A percentile compares a stretch with the other conserved stretches of the same genome.
These are phyloP conservation scores for Zygoascus bituminiphila DNA, from an alignment of 805 yeast species.

Conservation along the genomic window DNA sequence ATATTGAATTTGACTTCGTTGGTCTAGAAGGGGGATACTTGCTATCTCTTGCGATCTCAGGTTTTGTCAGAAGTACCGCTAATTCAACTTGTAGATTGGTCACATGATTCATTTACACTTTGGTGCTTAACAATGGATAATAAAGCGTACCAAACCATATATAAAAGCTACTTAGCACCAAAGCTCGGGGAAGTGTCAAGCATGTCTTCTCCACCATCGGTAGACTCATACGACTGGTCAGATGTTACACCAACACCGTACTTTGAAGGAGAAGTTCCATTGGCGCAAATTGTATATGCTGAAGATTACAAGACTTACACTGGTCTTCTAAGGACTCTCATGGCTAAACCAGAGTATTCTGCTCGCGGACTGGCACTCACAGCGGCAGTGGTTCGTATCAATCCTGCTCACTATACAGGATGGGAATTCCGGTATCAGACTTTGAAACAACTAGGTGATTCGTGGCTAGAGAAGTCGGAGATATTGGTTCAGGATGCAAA, in stretches of 20 bases:
- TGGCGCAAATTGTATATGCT: constrained; percentile 45
- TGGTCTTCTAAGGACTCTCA: constrained; percentile 53
- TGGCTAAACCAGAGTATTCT: constrained; percentile 52
- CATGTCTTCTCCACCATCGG: constrained; percentile 1
- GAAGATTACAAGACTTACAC: constrained; percentile 59
- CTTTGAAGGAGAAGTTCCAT: constrained; percentile 22
- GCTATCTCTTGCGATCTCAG: too few species aligned
- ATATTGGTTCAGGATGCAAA: constrained; percentile 4
- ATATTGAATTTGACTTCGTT: too few species aligned
- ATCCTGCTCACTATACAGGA: constrained; percentile 87
- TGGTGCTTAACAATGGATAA: neutral
- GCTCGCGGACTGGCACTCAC: constrained; percentile 67
- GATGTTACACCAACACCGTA: constrained; percentile 29
- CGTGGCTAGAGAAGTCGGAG: constrained; percentile 21
- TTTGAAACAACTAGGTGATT: constrained; percentile 23
- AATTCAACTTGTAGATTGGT: too few species aligned
- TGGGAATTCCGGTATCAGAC: constrained; percentile 47
- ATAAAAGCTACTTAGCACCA: too few species aligned
- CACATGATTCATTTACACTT: neutral
- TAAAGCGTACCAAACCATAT: too few species aligned
- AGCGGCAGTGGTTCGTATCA: constrained; percentile 48
- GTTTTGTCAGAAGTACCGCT: too few species aligned
- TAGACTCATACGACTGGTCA: constrained; percentile 24
- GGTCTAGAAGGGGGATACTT: too few species aligned
- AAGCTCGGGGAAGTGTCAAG: too few species aligned